A percentile compares a stretch with the other conserved stretches of the same genome.
Evolutionary conservation across 2,329 filamentous ascomycete species (phyloP).

Genomic region (Penicillium sclerotiorum): DNA sequence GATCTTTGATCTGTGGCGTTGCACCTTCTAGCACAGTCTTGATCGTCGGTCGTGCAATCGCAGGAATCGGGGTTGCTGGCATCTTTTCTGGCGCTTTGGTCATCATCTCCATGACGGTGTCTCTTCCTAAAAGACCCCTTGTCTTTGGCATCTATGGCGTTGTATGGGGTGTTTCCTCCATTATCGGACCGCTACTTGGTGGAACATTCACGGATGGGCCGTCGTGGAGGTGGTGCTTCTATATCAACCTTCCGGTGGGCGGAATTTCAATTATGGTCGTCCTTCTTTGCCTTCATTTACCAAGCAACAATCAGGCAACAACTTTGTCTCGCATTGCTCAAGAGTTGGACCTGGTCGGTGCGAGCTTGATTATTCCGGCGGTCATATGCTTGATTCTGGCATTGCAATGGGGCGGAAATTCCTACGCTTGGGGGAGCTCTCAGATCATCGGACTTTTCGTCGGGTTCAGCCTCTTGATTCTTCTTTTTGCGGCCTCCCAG

Average conservation of each 20-base stretch:
- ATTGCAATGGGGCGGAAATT: constrained; percentile 30
- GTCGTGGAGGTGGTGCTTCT: constrained; percentile 47
- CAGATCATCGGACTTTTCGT: constrained; percentile 29
- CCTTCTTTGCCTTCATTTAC: constrained; percentile 52
- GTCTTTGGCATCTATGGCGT: constrained; percentile 52
- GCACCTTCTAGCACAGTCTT: constrained; percentile 37
- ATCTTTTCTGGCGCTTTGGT: constrained; percentile 35
- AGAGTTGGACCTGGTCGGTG: constrained; percentile 43
- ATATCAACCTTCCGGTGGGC: constrained; percentile 48
- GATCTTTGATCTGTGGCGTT: constrained; percentile 36
- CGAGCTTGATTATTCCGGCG: constrained; percentile 33
- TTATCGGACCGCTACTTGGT: constrained; percentile 46
- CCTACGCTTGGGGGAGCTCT: constrained; percentile 26
- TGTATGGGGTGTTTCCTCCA: constrained; percentile 59
- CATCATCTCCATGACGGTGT: constrained; percentile 45
- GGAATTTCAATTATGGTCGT: constrained; percentile 49
- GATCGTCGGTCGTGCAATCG: constrained; percentile 41
- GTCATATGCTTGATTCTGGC: constrained; percentile 30
- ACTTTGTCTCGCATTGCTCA: constrained; percentile 31
- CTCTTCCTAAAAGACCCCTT: constrained; percentile 56
- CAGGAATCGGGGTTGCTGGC: constrained; percentile 39
- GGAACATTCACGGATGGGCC: constrained; percentile 48
- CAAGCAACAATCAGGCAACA: constrained; percentile 20
- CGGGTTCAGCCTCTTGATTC: constrained; percentile 30
- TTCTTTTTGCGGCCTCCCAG: constrained; percentile 48